Conservation (phyloP, 176 grass and related monocot genomes). For the Dendrocalamus sinicus region DNA sequence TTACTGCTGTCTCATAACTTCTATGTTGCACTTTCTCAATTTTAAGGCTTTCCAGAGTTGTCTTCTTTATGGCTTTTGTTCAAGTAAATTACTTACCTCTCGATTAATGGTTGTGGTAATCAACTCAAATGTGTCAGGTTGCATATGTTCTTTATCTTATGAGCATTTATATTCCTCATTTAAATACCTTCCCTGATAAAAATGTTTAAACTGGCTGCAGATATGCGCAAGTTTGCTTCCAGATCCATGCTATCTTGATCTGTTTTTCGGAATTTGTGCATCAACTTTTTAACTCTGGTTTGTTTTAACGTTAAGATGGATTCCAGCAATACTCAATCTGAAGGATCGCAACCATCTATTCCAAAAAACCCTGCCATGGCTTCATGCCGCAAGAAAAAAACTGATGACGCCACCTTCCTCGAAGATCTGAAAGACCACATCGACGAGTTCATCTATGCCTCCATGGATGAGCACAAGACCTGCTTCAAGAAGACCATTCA, state of each 20-base stretch:
- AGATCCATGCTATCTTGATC: not conserved
- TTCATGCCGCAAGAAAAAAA: constrained; percentile 89
- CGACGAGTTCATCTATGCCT: constrained; percentile 87
- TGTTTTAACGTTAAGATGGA: constrained; percentile 62
- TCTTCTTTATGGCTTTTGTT: not conserved
- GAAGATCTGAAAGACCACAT: constrained; percentile 88
- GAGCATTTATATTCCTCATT: not conserved
- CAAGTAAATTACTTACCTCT: not conserved
- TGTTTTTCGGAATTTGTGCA: not conserved
- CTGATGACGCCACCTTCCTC: constrained; percentile 66
- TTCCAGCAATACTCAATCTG: constrained; percentile 50
- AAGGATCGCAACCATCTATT: constrained; percentile 39
- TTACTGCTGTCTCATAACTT: not conserved
- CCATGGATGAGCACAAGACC: constrained; percentile 95
- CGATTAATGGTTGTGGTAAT: not conserved
- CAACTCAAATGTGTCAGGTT: not conserved
- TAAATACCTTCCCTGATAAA: not conserved
- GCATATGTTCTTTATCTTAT: not conserved
- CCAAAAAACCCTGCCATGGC: constrained; percentile 59
- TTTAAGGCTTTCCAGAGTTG: not conserved
- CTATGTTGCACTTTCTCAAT: not conserved
- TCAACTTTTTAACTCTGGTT: not conserved
- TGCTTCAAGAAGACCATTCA: constrained; percentile 89
- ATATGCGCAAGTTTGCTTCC: not conserved
- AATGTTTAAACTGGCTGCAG: not conserved